Conservation (phyloP, 257 asterid species). For the Nicotiana undulata region DNA sequence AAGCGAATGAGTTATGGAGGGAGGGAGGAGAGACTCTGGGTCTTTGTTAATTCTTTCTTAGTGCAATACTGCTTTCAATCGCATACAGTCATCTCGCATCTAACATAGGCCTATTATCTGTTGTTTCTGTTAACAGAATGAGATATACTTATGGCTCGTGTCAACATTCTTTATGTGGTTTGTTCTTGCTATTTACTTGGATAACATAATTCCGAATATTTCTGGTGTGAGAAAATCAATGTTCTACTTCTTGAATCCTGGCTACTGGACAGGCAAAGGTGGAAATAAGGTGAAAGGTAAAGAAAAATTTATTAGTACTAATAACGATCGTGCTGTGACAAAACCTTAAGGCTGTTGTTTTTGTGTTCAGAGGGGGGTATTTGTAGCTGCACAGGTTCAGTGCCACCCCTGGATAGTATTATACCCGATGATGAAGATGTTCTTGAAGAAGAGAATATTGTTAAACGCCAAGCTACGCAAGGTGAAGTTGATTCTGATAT, state of each 20-base stretch:
- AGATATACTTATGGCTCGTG: constrained; percentile 63
- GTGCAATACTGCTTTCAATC: background rate
- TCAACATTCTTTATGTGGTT: constrained; percentile 65
- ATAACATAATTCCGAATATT: constrained; percentile 68
- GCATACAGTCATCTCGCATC: constrained; percentile 2
- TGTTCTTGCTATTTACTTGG: constrained; percentile 78
- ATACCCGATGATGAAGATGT: constrained; percentile 83
- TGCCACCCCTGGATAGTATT: constrained; percentile 43
- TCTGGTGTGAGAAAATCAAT: constrained; percentile 83
- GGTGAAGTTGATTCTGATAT: constrained; percentile 39
- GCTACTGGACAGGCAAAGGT: constrained; percentile 95
- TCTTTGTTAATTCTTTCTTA: background rate
- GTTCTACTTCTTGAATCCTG: constrained; percentile 66
- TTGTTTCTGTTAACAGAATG: constrained; percentile 46
- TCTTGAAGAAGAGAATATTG: constrained; percentile 76
- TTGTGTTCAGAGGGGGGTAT: constrained; percentile 62
- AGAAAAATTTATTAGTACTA: background rate
- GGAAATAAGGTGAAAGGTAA: constrained; percentile 75
- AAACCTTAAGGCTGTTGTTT: background rate
- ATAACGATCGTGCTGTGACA: background rate
- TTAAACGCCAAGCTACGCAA: constrained; percentile 61
- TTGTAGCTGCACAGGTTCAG: constrained; percentile 63
- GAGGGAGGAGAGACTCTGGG: background rate
- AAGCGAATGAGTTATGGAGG: background rate
- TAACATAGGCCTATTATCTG: background rate